Percentiles rank a stretch among this genome's conserved stretches.
These are phyloP conservation scores for Phalaenopsis aphrodite DNA, from an alignment of 106 monocot species.

Conservation along the genomic window DNA sequence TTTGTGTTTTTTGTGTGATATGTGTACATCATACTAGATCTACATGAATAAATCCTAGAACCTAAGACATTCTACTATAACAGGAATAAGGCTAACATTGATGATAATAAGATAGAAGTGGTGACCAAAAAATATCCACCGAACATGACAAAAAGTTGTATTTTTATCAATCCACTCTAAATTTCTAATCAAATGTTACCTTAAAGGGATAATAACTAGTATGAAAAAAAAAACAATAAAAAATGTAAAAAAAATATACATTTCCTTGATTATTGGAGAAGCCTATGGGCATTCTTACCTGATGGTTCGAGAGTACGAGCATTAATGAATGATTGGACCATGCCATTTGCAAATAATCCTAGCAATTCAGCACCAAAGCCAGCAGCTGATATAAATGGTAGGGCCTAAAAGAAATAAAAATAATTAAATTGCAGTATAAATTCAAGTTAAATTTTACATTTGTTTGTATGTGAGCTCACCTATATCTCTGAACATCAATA, in stretches of 20 bases:
- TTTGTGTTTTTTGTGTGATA: neutral
- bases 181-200: neutral
- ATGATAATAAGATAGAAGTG: neutral
- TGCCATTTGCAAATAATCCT: slow-evolving; percentile 85
- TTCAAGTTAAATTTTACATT: neutral
- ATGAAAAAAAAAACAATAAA: neutral
- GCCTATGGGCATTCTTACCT: slow-evolving; percentile 30
- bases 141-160: neutral
- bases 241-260: neutral
- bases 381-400: slow-evolving; percentile 76
- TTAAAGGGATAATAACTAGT: neutral
- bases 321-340: slow-evolving; percentile 87
- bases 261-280: neutral
- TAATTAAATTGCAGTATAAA: neutral
- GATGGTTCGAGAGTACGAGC: slow-evolving; percentile 62
- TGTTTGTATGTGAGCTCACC: neutral
- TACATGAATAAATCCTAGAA: neutral
- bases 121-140: neutral
- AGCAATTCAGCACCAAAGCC: slow-evolving; percentile 95
- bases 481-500: neutral
- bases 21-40: neutral
- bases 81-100: too few relatives aligned
- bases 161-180: neutral
- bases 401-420: slow-evolving; percentile 39
- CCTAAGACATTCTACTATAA: too few relatives aligned